Percentiles rank a stretch among this genome's conserved stretches.
These are phyloP conservation scores for Aplosporella prunicola DNA, from an alignment of 2,329 filamentous ascomycete genomes.

Conservation along the genomic window DNA sequence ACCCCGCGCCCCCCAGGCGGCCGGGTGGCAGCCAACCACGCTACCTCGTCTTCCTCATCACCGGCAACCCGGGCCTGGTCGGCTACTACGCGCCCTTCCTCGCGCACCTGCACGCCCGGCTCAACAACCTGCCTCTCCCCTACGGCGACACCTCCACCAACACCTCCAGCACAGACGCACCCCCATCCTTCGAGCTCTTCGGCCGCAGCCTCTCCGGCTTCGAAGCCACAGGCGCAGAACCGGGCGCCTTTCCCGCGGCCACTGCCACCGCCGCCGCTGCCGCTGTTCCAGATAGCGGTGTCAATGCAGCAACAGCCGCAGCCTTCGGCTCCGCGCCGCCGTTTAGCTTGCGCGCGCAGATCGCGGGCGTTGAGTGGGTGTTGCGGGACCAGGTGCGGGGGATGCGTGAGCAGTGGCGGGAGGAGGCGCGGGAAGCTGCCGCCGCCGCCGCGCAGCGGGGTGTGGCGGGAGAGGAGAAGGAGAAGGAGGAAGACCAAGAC, in stretches of 20 bases:
- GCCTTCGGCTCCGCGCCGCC: too few species aligned
- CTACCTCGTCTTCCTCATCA: constrained; percentile 60
- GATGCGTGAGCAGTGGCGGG: constrained; percentile 1
- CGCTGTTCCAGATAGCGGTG: too few species aligned
- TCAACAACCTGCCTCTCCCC: constrained; percentile 32
- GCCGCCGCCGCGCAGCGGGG: constrained; percentile 12
- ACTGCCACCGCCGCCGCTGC: constrained; percentile 11
- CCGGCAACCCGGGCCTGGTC: constrained; percentile 68
- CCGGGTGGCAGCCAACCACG: constrained; percentile 5
- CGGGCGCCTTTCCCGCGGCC: constrained; percentile 11
- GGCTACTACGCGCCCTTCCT: constrained; percentile 65
- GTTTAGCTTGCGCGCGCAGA: constrained; percentile 41
- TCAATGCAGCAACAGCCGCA: too few species aligned
- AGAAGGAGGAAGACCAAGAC: constrained; percentile 1
- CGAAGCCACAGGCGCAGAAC: constrained; percentile 21
- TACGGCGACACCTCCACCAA: constrained; percentile 3
- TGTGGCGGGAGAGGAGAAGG: constrained; percentile 11
- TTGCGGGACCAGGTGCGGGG: constrained; percentile 31
- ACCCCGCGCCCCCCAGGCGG: background rate
- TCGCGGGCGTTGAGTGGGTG: constrained; percentile 36
- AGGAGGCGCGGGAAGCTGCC: constrained; percentile 4
- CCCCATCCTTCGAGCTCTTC: constrained; percentile 26
- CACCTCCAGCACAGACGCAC: too few species aligned
- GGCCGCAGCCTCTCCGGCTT: constrained; percentile 36
- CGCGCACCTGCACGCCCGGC: constrained; percentile 43